phyloP scores from a whole-genome alignment of 768 basidiomycete species.

The Phaeolepiota aurea region DNA sequence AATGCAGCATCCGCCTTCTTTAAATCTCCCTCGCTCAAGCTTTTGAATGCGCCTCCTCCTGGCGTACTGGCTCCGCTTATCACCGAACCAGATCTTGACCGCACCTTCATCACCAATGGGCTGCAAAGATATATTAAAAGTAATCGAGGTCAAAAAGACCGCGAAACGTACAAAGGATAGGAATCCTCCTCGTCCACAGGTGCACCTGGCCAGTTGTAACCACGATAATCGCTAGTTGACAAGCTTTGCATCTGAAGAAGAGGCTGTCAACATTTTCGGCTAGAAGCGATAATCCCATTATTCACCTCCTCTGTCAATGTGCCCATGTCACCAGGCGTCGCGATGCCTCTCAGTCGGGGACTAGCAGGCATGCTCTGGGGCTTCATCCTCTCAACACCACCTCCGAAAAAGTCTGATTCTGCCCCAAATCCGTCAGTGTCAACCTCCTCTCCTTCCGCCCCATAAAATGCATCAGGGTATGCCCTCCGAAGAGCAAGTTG shows the following conservation, averaged over 20 bases:
- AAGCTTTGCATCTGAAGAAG: conserved; percentile 69
- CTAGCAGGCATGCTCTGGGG: conserved; percentile 81
- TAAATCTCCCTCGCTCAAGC: conserved; percentile 82
- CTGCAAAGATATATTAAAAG: conserved; percentile 25
- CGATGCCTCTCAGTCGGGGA: conserved; percentile 76
- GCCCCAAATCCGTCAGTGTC: conserved; percentile 20
- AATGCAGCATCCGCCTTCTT: conserved; percentile 84
- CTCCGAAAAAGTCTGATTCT: conserved; percentile 38
- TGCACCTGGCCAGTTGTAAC: conserved; percentile 49
- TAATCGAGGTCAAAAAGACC: background rate
- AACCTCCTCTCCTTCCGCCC: conserved; percentile 38
- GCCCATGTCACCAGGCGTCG: conserved; percentile 91
- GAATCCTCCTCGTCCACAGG: conserved; percentile 84
- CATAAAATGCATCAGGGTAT: conserved; percentile 90
- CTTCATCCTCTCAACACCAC: conserved; percentile 59
- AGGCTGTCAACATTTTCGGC: background rate
- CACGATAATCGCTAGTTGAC: conserved; percentile 79
- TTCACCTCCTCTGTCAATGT: conserved; percentile 80
- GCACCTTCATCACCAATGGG: conserved; percentile 86
- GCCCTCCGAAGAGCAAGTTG: conserved; percentile 88
- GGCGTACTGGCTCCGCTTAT: conserved; percentile 70
- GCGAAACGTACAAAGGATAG: conserved; percentile 70
- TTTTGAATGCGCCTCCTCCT: conserved; percentile 72
- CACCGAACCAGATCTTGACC: conserved; percentile 74
- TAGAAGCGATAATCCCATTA: conserved; percentile 1